Percentiles rank a stretch among this genome's conserved stretches.
These are phyloP conservation scores for Lactarius deliciosus DNA, from an alignment of 768 basidiomycete species.

Conservation along the genomic window DNA sequence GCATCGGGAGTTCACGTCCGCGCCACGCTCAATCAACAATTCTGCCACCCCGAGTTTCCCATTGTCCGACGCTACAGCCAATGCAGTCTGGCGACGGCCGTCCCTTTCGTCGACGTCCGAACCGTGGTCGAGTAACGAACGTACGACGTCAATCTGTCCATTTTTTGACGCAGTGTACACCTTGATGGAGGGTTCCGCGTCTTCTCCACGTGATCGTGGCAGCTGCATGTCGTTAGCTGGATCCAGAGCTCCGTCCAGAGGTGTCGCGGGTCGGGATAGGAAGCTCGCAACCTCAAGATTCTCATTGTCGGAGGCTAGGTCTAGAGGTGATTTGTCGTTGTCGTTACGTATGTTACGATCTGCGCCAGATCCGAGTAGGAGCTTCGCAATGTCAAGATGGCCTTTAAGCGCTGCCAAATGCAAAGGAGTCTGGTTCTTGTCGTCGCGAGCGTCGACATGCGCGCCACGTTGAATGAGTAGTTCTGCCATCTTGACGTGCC, in stretches of 20 bases:
- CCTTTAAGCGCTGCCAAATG: not conserved
- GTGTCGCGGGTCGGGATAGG: not conserved
- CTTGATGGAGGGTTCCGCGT: not conserved
- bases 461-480: not conserved
- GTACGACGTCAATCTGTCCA: not conserved
- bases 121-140: not conserved
- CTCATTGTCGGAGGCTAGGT: not conserved
- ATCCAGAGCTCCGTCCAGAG: not conserved
- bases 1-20: conserved; percentile 2
- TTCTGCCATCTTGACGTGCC: not conserved
- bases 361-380: not conserved
- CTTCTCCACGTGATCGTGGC: not conserved
- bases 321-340: not conserved
- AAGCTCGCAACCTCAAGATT: not conserved
- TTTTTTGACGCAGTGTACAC: not conserved
- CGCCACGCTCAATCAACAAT: not conserved
- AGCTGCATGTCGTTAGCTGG: not conserved
- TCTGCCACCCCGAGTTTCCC: not conserved
- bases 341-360: not conserved
- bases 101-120: not conserved
- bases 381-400: not conserved
- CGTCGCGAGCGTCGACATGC: not conserved
- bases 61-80: not conserved
- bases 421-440: not conserved
- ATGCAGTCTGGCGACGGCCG: not conserved